These are phyloP conservation scores for Paxillus rubicundulus DNA, from an alignment of 768 basidiomycete species.

Conservation along the genomic window DNA sequence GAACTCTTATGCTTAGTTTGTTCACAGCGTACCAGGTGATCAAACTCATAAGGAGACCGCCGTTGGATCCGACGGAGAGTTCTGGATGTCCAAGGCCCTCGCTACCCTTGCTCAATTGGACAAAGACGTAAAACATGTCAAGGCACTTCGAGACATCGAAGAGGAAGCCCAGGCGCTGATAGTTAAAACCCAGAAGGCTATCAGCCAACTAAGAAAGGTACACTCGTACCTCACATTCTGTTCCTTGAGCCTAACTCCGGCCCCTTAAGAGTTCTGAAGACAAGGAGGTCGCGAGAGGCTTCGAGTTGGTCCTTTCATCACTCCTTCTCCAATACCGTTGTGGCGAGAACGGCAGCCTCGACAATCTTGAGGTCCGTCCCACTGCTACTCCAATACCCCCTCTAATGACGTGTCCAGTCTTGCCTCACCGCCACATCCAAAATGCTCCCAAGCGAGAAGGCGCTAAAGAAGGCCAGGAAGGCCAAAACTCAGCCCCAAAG, in stretches of 20 bases:
- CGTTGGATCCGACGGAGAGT: constrained; percentile 67
- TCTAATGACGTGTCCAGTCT: constrained; percentile 39
- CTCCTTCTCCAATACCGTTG: constrained; percentile 73
- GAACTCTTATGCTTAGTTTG: background rate
- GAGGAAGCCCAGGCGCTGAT: constrained; percentile 52
- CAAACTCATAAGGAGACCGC: constrained; percentile 55
- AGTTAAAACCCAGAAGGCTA: constrained; percentile 41
- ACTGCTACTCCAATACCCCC: background rate
- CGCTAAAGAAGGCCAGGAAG: constrained; percentile 43
- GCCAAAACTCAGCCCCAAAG: constrained; percentile 50
- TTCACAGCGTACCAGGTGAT: constrained; percentile 32
- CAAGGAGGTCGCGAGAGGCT: constrained; percentile 50
- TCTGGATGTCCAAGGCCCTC: constrained; percentile 75
- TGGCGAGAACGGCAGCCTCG: constrained; percentile 49
- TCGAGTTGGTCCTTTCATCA: constrained; percentile 67
- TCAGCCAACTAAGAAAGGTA: constrained; percentile 47
- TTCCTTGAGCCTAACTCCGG: background rate
- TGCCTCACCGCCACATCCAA: constrained; percentile 58
- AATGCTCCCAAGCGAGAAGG: constrained; percentile 44
- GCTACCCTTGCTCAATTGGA: constrained; percentile 54
- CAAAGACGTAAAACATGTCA: constrained; percentile 67
- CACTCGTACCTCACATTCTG: background rate
- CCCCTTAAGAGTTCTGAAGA: constrained; percentile 11
- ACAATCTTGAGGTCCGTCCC: constrained; percentile 57
- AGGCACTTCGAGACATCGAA: constrained; percentile 48